phyloP scores from a whole-genome alignment of 2,329 filamentous ascomycete species.

The Volutella citrinella region DNA sequence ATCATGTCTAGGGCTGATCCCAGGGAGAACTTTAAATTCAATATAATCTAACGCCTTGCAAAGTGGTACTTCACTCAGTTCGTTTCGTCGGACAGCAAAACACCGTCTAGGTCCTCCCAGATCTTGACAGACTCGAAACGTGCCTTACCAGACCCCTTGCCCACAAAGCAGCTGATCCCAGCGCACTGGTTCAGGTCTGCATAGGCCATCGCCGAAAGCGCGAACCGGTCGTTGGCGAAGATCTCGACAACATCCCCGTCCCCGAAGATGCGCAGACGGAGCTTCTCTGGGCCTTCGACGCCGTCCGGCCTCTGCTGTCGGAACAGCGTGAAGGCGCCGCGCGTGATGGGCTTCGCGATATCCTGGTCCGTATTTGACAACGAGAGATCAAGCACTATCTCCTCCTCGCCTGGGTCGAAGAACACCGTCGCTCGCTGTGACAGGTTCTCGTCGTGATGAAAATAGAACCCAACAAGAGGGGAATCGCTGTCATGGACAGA shows the following conservation, averaged over 20 bases:
- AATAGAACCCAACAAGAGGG: slow-evolving; percentile 21
- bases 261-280: slow-evolving; percentile 20
- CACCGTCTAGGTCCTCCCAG: slow-evolving; percentile 17
- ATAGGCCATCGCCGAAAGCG: slow-evolving; percentile 25
- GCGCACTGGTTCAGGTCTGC: slow-evolving; percentile 13
- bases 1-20: too few species aligned
- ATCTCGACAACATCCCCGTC: slow-evolving; percentile 26
- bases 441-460: slow-evolving; percentile 25
- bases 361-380: slow-evolving; percentile 27
- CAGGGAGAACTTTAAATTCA: too few species aligned
- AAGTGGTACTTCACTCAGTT: too few species aligned
- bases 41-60: too few species aligned
- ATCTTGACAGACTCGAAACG: slow-evolving; percentile 19
- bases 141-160: background rate
- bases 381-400: slow-evolving; percentile 37
- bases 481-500: slow-evolving; percentile 12
- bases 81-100: too few species aligned
- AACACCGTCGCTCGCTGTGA: slow-evolving; percentile 34
- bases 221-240: slow-evolving; percentile 26
- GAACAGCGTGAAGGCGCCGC: slow-evolving; percentile 47
- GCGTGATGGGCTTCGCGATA: slow-evolving; percentile 33
- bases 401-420: slow-evolving; percentile 37
- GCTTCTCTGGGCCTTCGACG: slow-evolving; percentile 16
- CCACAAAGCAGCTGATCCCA: slow-evolving; percentile 23
- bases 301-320: slow-evolving; percentile 6